Evolutionary conservation across 495 filamentous ascomycete genomes (phyloP), one percentile per base, ranked within the genome.

Genomic region (Penicillium malachiteum): DNA sequence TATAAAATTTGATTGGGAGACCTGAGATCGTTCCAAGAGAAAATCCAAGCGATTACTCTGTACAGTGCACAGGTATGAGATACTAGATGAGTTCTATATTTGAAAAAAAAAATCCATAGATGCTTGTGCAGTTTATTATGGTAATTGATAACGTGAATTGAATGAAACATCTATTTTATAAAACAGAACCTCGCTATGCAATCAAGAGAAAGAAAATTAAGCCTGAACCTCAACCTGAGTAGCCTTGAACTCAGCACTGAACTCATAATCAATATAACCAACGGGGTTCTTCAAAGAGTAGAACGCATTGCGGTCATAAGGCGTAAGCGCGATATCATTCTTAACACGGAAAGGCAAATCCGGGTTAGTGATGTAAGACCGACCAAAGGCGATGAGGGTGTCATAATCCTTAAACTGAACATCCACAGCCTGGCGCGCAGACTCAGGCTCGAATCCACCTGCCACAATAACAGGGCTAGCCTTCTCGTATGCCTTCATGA

Each of bases 361-460:
- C 2, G 89, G 89, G 52, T 82, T 92, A 52, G 85, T 74, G 51
- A 88, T 87, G 58, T 84, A 93, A 35, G 73, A 77, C 38, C 85
- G 66, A 16, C 88, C 88, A 69, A 87, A 87, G 0, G 76, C 80
- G 52, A 83, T 65, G 1, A 79, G 60, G 18, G 82, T 66, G 45
- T 87, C 74, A 59, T 77, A 70, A 26, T 78, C 77, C 55, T 70
- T 66, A 58, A 83, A 84, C 41, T 81, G 60, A 38, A 75, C 64
- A 58, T 87, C 82, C 10, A 82, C 81, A 6, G 81, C 70, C 45
- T 72, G 56, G 43, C 54, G 66, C n/a, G 81, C 85, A 16, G 62
- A 58, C 11, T 77, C 73, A 0, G 80, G 45, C 45, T 64, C 68
- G 55, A 81, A 85, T 0, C 82, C 83, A 16, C 88, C 88, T 4